Evolutionary conservation across 1,284 basidiomycete genomes (phyloP).

Genomic region (Bjerkandera adusta): DNA sequence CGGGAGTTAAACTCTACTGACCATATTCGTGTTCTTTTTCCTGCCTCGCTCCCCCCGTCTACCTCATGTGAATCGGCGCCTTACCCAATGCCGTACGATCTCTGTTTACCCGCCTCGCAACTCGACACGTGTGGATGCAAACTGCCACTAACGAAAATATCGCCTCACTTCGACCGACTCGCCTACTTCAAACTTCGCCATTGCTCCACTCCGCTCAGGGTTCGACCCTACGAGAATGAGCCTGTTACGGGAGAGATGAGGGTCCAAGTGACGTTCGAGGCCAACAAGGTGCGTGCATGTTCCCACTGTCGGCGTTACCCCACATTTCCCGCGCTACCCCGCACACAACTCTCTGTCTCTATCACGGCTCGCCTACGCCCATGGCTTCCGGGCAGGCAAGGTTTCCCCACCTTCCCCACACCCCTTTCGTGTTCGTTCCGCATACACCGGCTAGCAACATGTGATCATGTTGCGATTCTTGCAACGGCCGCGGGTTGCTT

Average conservation of each 20-base stretch:
- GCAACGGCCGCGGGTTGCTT: no score
- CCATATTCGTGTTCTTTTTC: conserved; percentile 3
- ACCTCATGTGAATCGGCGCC: no score
- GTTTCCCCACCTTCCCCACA: conserved; percentile 3
- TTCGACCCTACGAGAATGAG: conserved; percentile 78
- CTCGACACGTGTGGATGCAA: no score
- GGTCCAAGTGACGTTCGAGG: conserved; percentile 92
- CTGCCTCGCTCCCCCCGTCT: conserved; percentile 3
- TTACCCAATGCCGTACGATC: not conserved
- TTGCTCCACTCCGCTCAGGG: conserved; percentile 42
- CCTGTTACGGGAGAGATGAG: conserved; percentile 90
- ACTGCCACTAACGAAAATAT: no score
- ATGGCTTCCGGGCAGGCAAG: no score
- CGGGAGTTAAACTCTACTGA: conserved; percentile 4
- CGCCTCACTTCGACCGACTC: not conserved
- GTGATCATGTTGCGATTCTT: no score
- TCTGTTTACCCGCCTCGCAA: no score
- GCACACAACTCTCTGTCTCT: conserved; percentile 1
- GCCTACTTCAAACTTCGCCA: not conserved
- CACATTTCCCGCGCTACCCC: conserved; percentile 8
- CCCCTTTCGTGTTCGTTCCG: conserved; percentile 3
- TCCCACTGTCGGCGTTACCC: conserved; percentile 11
- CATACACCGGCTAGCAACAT: conserved; percentile 5
- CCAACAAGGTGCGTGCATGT: conserved; percentile 68
- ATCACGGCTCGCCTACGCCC: conserved; percentile 2